These are phyloP conservation scores for Cornus florida DNA, from an alignment of 148 eudicot genomes.

Conservation along the genomic window DNA sequence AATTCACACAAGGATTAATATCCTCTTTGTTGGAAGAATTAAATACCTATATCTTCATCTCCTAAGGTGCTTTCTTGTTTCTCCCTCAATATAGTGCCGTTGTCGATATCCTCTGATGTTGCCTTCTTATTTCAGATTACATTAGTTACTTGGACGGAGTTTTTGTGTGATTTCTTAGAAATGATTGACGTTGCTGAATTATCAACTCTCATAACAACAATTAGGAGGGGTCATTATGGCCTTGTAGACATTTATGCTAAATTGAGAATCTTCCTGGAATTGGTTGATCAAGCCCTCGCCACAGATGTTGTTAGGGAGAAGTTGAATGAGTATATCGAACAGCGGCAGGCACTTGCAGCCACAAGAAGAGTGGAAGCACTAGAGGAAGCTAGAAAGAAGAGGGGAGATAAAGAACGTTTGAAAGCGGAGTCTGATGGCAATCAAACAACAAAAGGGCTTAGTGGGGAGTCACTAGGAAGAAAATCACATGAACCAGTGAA, in stretches of 20 bases:
- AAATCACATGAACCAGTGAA: conserved; percentile 22
- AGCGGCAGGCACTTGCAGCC: conserved; percentile 70
- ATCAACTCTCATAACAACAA: conserved; percentile 53
- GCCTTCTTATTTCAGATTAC: conserved; percentile 62
- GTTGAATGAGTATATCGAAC: conserved; percentile 74
- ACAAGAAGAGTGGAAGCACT: conserved; percentile 78
- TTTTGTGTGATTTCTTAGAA: conserved; percentile 86
- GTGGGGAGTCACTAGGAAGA: conserved; percentile 28
- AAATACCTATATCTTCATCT: background rate
- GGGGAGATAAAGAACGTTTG: conserved; percentile 73
- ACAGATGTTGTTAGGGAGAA: conserved; percentile 59
- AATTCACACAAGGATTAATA: background rate
- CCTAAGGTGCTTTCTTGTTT: background rate
- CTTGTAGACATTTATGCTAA: conserved; percentile 64
- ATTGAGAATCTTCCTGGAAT: conserved; percentile 60
- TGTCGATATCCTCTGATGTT: conserved; percentile 7
- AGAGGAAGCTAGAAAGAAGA: conserved; percentile 80
- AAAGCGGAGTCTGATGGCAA: conserved; percentile 50
- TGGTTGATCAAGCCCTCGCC: conserved; percentile 56
- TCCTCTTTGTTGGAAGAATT: background rate
- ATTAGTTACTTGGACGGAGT: conserved; percentile 74
- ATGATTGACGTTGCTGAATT: conserved; percentile 48
- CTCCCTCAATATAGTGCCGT: background rate
- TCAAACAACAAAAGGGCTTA: conserved; percentile 28
- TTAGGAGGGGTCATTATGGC: conserved; percentile 88